phyloP scores from a whole-genome alignment of 306 rosid species.

The Betula pendula region DNA sequence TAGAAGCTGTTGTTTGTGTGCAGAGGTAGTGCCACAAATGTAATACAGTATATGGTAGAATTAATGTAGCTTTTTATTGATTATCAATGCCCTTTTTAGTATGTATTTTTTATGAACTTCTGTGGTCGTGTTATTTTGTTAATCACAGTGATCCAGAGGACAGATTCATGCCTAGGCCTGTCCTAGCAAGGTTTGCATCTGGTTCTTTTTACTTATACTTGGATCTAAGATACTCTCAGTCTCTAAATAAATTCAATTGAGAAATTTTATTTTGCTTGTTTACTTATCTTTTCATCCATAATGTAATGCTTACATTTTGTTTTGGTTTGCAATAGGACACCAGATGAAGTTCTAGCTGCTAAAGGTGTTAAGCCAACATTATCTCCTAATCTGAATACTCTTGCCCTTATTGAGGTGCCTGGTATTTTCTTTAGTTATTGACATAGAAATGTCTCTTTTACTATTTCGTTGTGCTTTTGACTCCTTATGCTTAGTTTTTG shows the following conservation, averaged over 20 bases:
- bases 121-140: constrained; percentile 13
- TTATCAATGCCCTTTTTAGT: constrained; percentile 13
- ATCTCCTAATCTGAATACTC: constrained; percentile 92
- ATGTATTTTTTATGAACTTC: constrained; percentile 19
- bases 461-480: neutral
- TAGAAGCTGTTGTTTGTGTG: constrained; percentile 94
- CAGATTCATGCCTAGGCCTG: constrained; percentile 81
- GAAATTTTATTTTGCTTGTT: neutral
- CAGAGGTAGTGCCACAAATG: constrained; percentile 60
- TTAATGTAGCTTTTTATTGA: constrained; percentile 9
- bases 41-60: constrained; percentile 10
- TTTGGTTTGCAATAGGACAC: constrained; percentile 58
- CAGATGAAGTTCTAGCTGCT: constrained; percentile 93
- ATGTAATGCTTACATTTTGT: constrained; percentile 7
- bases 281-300: constrained; percentile 1
- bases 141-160: constrained; percentile 83
- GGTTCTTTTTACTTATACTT: constrained; percentile 15
- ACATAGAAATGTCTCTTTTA: constrained; percentile 10
- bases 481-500: constrained; percentile 1
- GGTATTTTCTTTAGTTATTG: constrained; percentile 25
- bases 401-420: constrained; percentile 90
- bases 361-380: constrained; percentile 96
- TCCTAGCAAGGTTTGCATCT: constrained; percentile 79
- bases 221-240: constrained; percentile 15
- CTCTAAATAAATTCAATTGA: neutral